phyloP scores from a whole-genome alignment of 1,139 yeast genomes.

The Blastobotrys capitulatus region DNA sequence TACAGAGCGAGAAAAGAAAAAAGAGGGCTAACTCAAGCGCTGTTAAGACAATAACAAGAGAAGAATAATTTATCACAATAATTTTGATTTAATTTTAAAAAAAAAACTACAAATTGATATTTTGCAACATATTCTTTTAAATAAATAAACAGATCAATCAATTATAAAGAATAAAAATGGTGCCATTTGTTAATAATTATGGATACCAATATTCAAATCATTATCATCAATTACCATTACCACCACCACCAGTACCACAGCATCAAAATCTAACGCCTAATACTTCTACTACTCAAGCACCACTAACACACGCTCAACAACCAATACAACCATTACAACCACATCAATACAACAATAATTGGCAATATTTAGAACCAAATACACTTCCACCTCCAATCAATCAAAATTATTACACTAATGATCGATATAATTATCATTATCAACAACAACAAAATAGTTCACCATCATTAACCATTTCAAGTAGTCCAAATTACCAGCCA shows the following conservation, averaged over 20 bases:
- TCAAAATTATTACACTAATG: not conserved
- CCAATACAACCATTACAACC: not conserved
- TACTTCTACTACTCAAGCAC: not conserved
- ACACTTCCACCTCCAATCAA: not conserved
- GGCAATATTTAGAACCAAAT: too few relatives aligned
- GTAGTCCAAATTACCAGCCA: not conserved
- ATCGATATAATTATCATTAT: not conserved
- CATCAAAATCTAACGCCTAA: too few relatives aligned
- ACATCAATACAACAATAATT: not conserved
- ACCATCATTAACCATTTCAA: not conserved
- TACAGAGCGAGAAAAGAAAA: too few relatives aligned
- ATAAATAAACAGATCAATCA: too few relatives aligned
- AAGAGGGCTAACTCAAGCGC: too few relatives aligned
- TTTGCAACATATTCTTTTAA: too few relatives aligned
- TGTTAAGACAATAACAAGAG: too few relatives aligned
- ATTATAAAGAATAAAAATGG: too few relatives aligned
- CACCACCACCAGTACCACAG: too few relatives aligned
- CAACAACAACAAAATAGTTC: not conserved
- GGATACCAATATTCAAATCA: not conserved
- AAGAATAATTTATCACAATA: too few relatives aligned
- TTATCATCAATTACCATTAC: not conserved
- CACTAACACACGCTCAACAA: not conserved
- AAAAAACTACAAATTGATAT: too few relatives aligned
- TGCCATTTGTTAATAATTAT: not conserved
- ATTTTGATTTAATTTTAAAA: too few relatives aligned